phyloP scores from a whole-genome alignment of 345 rosid genomes.

The Nephelium lappaceum region DNA sequence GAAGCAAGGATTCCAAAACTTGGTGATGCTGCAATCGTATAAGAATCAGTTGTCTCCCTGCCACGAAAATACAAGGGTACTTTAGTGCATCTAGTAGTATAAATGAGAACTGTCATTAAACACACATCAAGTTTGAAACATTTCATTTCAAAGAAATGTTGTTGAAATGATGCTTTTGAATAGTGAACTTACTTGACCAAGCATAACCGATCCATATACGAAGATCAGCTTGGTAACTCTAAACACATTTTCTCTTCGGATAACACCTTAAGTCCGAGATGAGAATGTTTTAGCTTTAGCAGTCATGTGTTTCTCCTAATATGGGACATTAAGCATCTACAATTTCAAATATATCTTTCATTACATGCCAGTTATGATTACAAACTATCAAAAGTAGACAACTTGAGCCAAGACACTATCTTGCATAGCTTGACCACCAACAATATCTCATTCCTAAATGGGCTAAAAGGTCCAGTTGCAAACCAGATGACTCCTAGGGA shows the following conservation, averaged over 20 bases:
- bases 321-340: not conserved
- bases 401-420: not conserved
- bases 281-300: not conserved
- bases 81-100: not conserved
- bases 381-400: not conserved
- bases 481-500: too few species aligned
- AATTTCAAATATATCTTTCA: not conserved
- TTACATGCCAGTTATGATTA: not conserved
- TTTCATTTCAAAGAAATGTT: too few species aligned
- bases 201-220: too few species aligned
- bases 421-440: not conserved
- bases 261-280: not conserved
- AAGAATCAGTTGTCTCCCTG: constrained; percentile 81
- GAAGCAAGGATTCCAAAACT: constrained; percentile 50
- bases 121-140: too few species aligned
- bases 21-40: constrained; percentile 76
- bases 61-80: not conserved
- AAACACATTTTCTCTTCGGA: not conserved
- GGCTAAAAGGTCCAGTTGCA: too few species aligned
- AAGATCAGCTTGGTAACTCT: not conserved
- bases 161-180: too few species aligned
- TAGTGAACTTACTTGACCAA: too few species aligned
- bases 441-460: not conserved
- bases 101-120: not conserved
- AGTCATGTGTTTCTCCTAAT: not conserved